phyloP scores from a whole-genome alignment of 441 rosid genomes.

The Arabidopsis lyrata region DNA sequence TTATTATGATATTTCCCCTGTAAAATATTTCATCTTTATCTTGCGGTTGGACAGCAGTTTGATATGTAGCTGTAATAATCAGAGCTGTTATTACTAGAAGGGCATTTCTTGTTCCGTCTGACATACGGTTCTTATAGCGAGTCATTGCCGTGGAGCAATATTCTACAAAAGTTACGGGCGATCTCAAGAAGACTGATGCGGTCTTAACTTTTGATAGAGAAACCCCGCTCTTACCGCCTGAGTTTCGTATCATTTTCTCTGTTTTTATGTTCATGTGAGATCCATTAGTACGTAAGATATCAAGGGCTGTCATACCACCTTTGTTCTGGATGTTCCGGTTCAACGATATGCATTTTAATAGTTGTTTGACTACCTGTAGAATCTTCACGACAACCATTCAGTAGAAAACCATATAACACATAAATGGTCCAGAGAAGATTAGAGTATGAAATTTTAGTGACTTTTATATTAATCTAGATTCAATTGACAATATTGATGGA shows the following conservation, averaged over 20 bases:
- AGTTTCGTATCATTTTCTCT: not conserved
- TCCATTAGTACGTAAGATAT: conserved; percentile 22
- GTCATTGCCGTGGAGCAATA: conserved; percentile 15
- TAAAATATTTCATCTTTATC: not conserved
- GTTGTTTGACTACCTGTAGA: not conserved
- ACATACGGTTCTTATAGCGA: not conserved
- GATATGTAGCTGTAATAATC: conserved; percentile 33
- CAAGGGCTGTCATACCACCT: conserved; percentile 28
- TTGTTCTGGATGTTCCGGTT: conserved; percentile 32
- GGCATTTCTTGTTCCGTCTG: conserved; percentile 28
- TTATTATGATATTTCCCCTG: not conserved
- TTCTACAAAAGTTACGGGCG: not conserved
- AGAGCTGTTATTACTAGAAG: conserved; percentile 35
- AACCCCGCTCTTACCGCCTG: not conserved
- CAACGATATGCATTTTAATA: conserved; percentile 14
- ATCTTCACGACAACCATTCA: not conserved
- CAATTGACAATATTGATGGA: no score
- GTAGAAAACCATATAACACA: not conserved
- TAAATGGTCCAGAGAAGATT: not conserved
- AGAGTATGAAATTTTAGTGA: not conserved
- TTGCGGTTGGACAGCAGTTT: not conserved
- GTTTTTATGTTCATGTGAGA: not conserved
- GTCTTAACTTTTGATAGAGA: not conserved
- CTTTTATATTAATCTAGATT: no score
- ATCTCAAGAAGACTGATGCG: not conserved